Percentiles rank a stretch among this genome's conserved stretches.
Evolutionary conservation across 768 basidiomycete species (phyloP).

Genomic region (Boletus rubroflammeus): DNA sequence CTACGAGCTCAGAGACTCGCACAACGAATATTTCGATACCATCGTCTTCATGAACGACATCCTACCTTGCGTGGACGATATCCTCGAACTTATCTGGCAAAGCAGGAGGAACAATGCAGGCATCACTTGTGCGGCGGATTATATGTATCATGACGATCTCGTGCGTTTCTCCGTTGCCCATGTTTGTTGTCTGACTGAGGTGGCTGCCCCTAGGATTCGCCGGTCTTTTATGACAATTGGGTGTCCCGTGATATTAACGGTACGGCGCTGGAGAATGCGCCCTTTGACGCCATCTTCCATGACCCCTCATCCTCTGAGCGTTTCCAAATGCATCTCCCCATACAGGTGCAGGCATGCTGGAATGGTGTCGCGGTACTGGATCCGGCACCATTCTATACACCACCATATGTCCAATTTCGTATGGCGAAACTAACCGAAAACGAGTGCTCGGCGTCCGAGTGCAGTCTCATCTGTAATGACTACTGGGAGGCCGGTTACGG

Average conservation of each 20-base stretch:
- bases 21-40: slow-evolving; percentile 93
- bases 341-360: slow-evolving; percentile 98
- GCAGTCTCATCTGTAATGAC: slow-evolving; percentile 96
- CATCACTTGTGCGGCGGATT: slow-evolving; percentile 97
- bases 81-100: slow-evolving; percentile 98
- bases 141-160: slow-evolving; percentile 98
- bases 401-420: slow-evolving; percentile 88
- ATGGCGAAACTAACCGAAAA: slow-evolving; percentile 88
- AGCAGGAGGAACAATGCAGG: slow-evolving; percentile 90
- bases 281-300: slow-evolving; percentile 93
- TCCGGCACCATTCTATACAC: slow-evolving; percentile 90
- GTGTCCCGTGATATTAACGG: slow-evolving; percentile 98
- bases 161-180: slow-evolving; percentile 37
- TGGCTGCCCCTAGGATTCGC: slow-evolving; percentile 48
- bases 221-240: slow-evolving; percentile 99
- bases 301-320: slow-evolving; percentile 69
- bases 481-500: slow-evolving; percentile 97
- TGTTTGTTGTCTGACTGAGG: background rate
- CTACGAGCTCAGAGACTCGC: slow-evolving; percentile 86
- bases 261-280: slow-evolving; percentile 96
- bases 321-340: slow-evolving; percentile 88
- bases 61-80: slow-evolving; percentile 94
- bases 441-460: slow-evolving; percentile 95
- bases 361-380: slow-evolving; percentile 96
- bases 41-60: slow-evolving; percentile 99